phyloP scores from a whole-genome alignment of 352 stramenopile genomes.

The Globisporangium cylindrosporum region DNA sequence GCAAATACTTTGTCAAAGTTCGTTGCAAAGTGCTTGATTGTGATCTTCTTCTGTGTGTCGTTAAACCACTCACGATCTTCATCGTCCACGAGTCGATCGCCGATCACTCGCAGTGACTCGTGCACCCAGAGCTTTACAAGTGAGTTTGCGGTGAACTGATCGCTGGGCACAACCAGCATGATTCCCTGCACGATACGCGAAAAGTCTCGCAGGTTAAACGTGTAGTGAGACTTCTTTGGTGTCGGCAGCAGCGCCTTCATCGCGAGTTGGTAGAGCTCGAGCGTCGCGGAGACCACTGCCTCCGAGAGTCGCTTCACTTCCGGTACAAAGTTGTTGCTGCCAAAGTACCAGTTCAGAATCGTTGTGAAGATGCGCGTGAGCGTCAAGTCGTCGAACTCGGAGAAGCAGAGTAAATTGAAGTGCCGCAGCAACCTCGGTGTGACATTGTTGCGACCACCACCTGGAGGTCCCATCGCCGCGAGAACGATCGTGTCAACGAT shows the following conservation, averaged over 20 bases:
- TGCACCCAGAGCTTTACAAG: constrained; percentile 93
- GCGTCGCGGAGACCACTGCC: constrained; percentile 83
- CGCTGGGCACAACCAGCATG: constrained; percentile 85
- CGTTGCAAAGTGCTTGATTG: constrained; percentile 81
- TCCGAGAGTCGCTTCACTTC: constrained; percentile 77
- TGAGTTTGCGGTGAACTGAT: constrained; percentile 75
- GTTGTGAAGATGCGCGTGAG: constrained; percentile 92
- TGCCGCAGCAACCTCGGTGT: constrained; percentile 90
- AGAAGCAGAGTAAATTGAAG: constrained; percentile 93
- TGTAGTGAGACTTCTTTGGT: constrained; percentile 95
- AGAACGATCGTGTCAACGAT: constrained; percentile 91
- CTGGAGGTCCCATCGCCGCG: constrained; percentile 90
- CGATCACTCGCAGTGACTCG: constrained; percentile 93
- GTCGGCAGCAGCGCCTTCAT: constrained; percentile 89
- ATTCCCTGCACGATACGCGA: constrained; percentile 92
- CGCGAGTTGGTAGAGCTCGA: constrained; percentile 89
- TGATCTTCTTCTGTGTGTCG: constrained; percentile 85
- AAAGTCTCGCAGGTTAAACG: constrained; percentile 95
- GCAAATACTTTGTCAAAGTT: constrained; percentile 90
- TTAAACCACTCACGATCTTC: constrained; percentile 92
- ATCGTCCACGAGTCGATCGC: constrained; percentile 92
- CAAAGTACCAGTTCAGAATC: constrained; percentile 89
- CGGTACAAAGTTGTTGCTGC: constrained; percentile 47
- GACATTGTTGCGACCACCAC: constrained; percentile 88
- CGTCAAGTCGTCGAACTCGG: constrained; percentile 92